A percentile compares a stretch with the other conserved stretches of the same genome.
phyloP scores from a whole-genome alignment of 768 basidiomycete species.

The Termitomyces sp. region DNA sequence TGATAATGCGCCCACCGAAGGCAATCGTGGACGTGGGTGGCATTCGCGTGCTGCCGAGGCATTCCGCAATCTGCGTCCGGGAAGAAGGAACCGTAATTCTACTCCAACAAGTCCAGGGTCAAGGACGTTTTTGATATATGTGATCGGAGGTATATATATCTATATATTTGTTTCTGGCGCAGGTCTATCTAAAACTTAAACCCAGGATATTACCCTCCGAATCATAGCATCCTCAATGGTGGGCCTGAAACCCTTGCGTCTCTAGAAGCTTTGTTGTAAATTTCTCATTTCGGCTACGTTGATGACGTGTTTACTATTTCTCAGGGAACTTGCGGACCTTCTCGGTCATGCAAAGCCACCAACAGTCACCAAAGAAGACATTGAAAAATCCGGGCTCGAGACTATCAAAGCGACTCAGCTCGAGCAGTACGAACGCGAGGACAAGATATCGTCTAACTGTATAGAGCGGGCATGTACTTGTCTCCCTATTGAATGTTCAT shows the following conservation, averaged over 20 bases:
- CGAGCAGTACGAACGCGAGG: constrained; percentile 48
- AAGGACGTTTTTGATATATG: constrained; percentile 85
- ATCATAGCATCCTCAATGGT: constrained; percentile 85
- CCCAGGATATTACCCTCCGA: constrained; percentile 85
- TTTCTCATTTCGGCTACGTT: constrained; percentile 3
- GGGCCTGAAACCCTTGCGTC: constrained; percentile 65
- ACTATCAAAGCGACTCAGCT: constrained; percentile 59
- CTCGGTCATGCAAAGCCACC: constrained; percentile 80
- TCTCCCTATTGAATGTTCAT: neutral
- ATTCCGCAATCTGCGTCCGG: constrained; percentile 47
- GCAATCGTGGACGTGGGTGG: constrained; percentile 30
- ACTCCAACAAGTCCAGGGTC: constrained; percentile 29
- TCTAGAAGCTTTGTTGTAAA: constrained; percentile 73
- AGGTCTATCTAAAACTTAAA: constrained; percentile 5
- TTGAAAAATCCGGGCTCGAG: constrained; percentile 77
- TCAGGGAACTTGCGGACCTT: constrained; percentile 77
- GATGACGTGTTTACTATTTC: neutral
- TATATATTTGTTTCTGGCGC: neutral
- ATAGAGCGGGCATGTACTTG: constrained; percentile 59
- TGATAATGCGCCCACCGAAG: neutral
- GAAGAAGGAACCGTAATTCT: constrained; percentile 17
- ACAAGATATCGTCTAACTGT: constrained; percentile 71
- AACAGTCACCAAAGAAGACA: constrained; percentile 78
- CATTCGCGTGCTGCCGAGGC: constrained; percentile 60
- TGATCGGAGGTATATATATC: constrained; percentile 61